A percentile compares a stretch with the other conserved stretches of the same genome.
phyloP scores from a whole-genome alignment of 768 basidiomycete genomes.

The Panus rudis region DNA sequence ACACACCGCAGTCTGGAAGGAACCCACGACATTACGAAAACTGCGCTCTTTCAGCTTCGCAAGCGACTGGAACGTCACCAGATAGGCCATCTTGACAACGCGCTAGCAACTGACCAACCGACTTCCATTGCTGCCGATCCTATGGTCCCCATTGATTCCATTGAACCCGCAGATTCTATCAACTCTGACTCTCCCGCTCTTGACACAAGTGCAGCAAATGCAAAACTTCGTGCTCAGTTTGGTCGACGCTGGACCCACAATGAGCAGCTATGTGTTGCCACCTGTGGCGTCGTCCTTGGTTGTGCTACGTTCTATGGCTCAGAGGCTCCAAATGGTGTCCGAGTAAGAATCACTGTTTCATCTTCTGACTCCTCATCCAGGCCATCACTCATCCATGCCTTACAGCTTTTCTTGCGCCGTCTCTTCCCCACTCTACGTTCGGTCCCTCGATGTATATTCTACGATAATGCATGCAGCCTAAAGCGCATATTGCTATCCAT shows the following conservation, averaged over 20 bases:
- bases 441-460: constrained; percentile 23
- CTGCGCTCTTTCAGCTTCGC: neutral
- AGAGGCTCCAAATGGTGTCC: constrained; percentile 12
- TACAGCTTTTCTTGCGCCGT: constrained; percentile 6
- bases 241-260: constrained; percentile 20
- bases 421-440: constrained; percentile 9
- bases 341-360: constrained; percentile 6
- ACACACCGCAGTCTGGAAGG: too few relatives aligned
- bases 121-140: neutral
- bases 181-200: neutral
- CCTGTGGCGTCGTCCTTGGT: constrained; percentile 13
- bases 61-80: neutral
- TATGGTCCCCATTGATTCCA: neutral
- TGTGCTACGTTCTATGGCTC: constrained; percentile 19
- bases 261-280: constrained; percentile 21
- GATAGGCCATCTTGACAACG: too few relatives aligned
- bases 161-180: too few relatives aligned
- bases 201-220: constrained; percentile 1
- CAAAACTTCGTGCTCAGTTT: constrained; percentile 8
- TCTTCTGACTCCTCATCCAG: constrained; percentile 7
- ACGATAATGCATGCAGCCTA: constrained; percentile 22
- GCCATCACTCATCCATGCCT: constrained; percentile 9
- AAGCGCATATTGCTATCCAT: constrained; percentile 19
- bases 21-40: too few relatives aligned
- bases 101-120: too few relatives aligned